Base-by-base conservation (phyloP, 140 eudicot species). In the Senecio squalidus region DNA sequence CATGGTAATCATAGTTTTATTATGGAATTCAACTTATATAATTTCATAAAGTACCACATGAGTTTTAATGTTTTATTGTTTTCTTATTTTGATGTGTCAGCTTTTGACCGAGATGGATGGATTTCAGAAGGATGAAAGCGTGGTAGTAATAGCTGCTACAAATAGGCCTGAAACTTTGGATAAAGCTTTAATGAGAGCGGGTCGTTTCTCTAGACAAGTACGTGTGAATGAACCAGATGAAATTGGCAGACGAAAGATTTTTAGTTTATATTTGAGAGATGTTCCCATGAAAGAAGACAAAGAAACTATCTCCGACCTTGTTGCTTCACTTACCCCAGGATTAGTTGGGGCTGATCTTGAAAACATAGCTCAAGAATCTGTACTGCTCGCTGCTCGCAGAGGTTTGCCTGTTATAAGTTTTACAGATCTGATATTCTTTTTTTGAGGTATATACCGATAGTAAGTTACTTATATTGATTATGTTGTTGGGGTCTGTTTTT, bases 81-180 rank as follows among this genome's bases (percentile, higher is more conserved):
- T 24, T 68, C 2, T 40, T 38, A 34, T 53, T 4, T 1, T 44
- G 22, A 41, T 55, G 25, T 55, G 29, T 53, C 70, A 80, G 72
- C 65, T 81, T 55, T 72, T 81, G 66, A 79, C 81, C 7, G 88
- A 81, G 52, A 70, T 81, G 69, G 88, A 81, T 68, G 88, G 88
- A 40, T 81, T 81, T 13, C 75, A 81, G 66, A 80, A 81, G 69
- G 81, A 73, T 55, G 83, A 67, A 56, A 79, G 70, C 17, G 78
- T 81, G 47, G 78, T 81, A 56, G 83, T 81, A 15, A 73, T 81
- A 39, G 84, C 71, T 18, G 88, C 88, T 13, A 81, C 88, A 17
- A 81, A 81, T 43, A 65, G 81, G 16, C 81, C 88, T 0, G 80
- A 81, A 55, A 59, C 78, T 8, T 49, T 81, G 51, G 88, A 81